These are phyloP conservation scores for Phytophthora boehmeriae DNA, from an alignment of 352 stramenopile species.

Conservation along the genomic window DNA sequence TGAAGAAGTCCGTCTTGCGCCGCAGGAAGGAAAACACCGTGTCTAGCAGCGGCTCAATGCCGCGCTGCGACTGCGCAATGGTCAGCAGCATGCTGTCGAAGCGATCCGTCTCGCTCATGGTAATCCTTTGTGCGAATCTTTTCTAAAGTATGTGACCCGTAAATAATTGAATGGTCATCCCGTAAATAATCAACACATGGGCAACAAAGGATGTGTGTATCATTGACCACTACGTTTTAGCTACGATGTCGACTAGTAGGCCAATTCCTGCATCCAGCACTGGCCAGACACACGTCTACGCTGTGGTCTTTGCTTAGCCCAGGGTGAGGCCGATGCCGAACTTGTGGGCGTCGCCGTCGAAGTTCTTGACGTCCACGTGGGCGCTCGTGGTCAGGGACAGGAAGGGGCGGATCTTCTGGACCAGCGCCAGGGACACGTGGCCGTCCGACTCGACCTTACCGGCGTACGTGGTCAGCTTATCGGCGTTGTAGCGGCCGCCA, in stretches of 20 bases:
- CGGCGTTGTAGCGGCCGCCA: constrained; percentile 81
- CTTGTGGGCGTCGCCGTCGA: constrained; percentile 91
- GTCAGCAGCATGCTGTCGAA: constrained; percentile 97
- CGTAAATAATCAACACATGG: constrained; percentile 4
- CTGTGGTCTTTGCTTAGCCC: constrained; percentile 54
- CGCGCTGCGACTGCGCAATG: constrained; percentile 95
- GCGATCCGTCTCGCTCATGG: constrained; percentile 76
- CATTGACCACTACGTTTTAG: constrained; percentile 26
- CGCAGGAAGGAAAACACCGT: constrained; percentile 98
- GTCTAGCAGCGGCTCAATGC: constrained; percentile 98
- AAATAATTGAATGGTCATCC: neutral
- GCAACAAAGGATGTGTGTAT: constrained; percentile 33
- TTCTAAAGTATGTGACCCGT: neutral
- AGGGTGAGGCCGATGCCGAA: constrained; percentile 90
- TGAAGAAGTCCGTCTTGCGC: constrained; percentile 99
- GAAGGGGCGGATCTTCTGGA: constrained; percentile 89
- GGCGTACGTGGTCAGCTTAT: constrained; percentile 83
- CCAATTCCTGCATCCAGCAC: constrained; percentile 25
- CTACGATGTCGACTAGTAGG: constrained; percentile 13
- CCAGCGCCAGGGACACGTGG: constrained; percentile 82
- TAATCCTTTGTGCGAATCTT: neutral
- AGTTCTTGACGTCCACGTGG: constrained; percentile 92
- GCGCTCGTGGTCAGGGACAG: constrained; percentile 83
- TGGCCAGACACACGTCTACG: constrained; percentile 27
- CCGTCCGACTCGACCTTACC: constrained; percentile 89